Evolutionary conservation across 345 rosid species (phyloP).

Genomic region (Salix brachista): DNA sequence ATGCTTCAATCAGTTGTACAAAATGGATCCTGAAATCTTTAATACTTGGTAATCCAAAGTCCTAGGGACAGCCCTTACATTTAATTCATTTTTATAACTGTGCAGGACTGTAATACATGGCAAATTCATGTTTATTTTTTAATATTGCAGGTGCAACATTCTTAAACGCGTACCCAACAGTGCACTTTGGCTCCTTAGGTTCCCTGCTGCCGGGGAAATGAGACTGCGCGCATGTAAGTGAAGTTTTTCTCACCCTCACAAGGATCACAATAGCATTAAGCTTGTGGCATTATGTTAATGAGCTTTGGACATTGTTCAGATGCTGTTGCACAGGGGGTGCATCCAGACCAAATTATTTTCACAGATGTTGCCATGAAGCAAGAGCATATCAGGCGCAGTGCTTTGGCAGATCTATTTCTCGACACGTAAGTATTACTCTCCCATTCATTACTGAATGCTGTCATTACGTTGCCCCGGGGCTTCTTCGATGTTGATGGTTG

Average conservation of each 20-base stretch:
- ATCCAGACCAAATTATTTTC: slow-evolving; percentile 85
- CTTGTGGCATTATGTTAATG: neutral
- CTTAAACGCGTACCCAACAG: slow-evolving; percentile 93
- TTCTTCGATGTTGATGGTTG: neutral
- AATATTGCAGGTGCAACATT: slow-evolving; percentile 74
- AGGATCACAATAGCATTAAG: neutral
- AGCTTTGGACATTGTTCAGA: slow-evolving; percentile 41
- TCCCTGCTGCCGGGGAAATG: slow-evolving; percentile 98
- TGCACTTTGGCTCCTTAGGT: slow-evolving; percentile 97
- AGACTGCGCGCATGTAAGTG: slow-evolving; percentile 80
- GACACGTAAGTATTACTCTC: slow-evolving; percentile 58
- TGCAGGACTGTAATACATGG: neutral
- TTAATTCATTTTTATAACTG: neutral
- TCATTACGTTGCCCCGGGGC: neutral
- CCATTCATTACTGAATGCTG: neutral
- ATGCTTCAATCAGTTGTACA: slow-evolving; percentile 97
- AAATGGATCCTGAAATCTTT: slow-evolving; percentile 97
- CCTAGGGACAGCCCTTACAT: neutral
- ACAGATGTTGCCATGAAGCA: slow-evolving; percentile 98
- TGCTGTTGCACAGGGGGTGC: slow-evolving; percentile 83
- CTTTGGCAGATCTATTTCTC: slow-evolving; percentile 90
- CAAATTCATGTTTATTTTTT: neutral
- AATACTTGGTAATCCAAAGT: slow-evolving; percentile 65
- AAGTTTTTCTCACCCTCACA: neutral
- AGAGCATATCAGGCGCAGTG: slow-evolving; percentile 92